Base-by-base conservation (phyloP, 2,329 filamentous ascomycete genomes). In the Cladophialophora psammophila region DNA sequence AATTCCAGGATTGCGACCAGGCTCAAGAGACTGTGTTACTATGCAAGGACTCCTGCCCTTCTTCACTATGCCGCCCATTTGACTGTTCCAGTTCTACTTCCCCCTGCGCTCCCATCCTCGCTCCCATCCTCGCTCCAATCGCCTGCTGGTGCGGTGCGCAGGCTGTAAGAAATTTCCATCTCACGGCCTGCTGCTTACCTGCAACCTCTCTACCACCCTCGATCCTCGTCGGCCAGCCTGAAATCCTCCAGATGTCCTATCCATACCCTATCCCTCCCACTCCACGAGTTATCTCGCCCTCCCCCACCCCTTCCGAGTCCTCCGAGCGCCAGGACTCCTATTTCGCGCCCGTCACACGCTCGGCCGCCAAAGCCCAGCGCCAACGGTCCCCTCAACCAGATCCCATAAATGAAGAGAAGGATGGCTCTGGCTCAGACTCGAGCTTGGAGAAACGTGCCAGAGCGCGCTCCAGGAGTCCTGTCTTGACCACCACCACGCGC, bases 261-360 rank as follows among this genome's bases (percentile, higher is more conserved):
- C 81, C 82, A 74, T 82, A 86, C 70, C 82, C 83, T 72, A 83
- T 95, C 65, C 93, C 94, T 65, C 86, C 86, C 65, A 95, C 91
- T 64, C 93, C 93, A 75, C 90, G 93, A 75, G 91, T 97, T 73
- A 96, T 95, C 73, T 96, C 93, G 12, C 93, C 94, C 48, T 95
- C 93, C 63, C 93, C 94, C 48, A 90, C 91, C 1, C 88, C 88
- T 1, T 89, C 88, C 26, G 88, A 90, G 65, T 77, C 77, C 36
- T 83, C 83, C 69, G 81, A 84, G 50, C 74, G 69, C 70, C 84
- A 84, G 71, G 85, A 90, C 76, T 85, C 85, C 68, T 89, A 96
- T 79, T 88, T 87, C 71, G 91, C 88, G 9, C 92, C 92, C 5
- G 84, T 89, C 68, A 96, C 93, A 69, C 88, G 93, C 74, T 94